Percentiles rank a stretch among this genome's conserved stretches.
Evolutionary conservation across 371 early-diverging fungal genomes (phyloP).

Genomic region (Circinella minor): DNA sequence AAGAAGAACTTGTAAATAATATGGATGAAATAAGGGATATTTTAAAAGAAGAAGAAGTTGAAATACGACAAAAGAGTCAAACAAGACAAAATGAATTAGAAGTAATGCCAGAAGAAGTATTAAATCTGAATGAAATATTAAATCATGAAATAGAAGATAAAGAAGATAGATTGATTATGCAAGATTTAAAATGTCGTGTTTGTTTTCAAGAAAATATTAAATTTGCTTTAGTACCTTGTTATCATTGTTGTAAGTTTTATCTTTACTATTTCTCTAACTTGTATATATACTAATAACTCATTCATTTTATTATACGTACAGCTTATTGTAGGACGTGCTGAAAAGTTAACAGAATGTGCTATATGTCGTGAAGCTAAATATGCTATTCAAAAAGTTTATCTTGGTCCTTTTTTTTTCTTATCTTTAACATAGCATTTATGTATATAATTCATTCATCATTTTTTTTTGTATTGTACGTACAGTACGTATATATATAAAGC

Average conservation of each 20-base stretch:
- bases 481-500: no score
- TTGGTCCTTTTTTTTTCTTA: no score
- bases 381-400: slow-evolving; percentile 33
- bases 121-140: background rate
- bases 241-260: slow-evolving; percentile 42
- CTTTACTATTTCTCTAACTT: background rate
- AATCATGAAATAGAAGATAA: background rate
- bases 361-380: slow-evolving; percentile 36
- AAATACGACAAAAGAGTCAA: background rate
- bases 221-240: slow-evolving; percentile 40
- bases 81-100: background rate
- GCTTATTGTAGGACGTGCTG: slow-evolving; percentile 44
- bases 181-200: slow-evolving; percentile 32
- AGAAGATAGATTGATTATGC: background rate
- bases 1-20: no score
- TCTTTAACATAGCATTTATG: no score
- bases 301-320: slow-evolving; percentile 4
- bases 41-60: no score
- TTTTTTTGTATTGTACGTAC: no score
- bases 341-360: slow-evolving; percentile 42
- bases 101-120: background rate
- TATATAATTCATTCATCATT: no score
- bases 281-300: no score
- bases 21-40: no score
- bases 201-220: slow-evolving; percentile 40